These are phyloP conservation scores for Haplosporangium gracile DNA, from an alignment of 192 early-diverging fungal species.

Conservation along the genomic window DNA sequence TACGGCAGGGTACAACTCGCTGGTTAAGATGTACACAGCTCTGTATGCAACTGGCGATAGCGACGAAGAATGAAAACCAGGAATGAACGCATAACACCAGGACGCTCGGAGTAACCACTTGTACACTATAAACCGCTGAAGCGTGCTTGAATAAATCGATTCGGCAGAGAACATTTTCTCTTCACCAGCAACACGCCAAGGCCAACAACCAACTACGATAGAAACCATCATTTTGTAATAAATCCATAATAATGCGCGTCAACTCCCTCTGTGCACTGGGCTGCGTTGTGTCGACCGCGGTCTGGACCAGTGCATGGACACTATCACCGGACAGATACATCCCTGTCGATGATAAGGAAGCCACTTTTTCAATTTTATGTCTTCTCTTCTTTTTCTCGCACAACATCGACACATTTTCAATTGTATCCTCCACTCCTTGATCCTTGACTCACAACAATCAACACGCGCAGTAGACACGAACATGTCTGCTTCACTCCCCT, in stretches of 20 bases:
- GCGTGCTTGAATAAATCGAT: neutral
- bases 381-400: neutral
- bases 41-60: constrained; percentile 70
- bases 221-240: neutral
- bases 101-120: constrained; percentile 6
- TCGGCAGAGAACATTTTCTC: neutral
- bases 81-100: neutral
- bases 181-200: neutral
- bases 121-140: neutral
- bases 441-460: neutral
- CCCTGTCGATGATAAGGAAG: neutral
- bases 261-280: neutral
- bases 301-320: neutral
- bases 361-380: neutral
- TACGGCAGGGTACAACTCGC: constrained; percentile 84
- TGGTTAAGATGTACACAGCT: constrained; percentile 88
- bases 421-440: neutral
- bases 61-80: neutral
- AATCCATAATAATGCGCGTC: constrained; percentile 9
- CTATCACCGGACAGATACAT: neutral
- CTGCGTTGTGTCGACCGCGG: neutral
- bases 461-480: neutral
- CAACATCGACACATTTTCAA: neutral
- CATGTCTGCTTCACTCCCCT: neutral
- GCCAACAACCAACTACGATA: neutral